A percentile compares a stretch with the other conserved stretches of the same genome.
These are phyloP conservation scores for Alternaria metachromatica DNA, from an alignment of 2,329 filamentous ascomycete genomes.

Conservation along the genomic window DNA sequence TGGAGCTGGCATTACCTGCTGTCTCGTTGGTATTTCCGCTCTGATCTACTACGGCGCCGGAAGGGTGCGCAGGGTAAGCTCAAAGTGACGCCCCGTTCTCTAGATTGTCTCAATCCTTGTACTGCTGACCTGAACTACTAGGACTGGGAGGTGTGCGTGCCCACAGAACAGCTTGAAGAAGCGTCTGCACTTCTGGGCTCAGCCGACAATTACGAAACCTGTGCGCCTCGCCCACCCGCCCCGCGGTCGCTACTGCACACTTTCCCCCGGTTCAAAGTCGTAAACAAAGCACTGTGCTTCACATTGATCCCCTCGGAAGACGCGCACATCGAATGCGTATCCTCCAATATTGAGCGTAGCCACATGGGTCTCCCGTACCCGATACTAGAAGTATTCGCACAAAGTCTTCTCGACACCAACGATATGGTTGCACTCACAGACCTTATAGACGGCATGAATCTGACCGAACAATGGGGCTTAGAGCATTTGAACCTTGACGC, in stretches of 20 bases:
- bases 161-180: neutral
- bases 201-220: neutral
- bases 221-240: neutral
- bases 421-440: neutral
- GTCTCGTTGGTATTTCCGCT: neutral
- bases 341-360: neutral
- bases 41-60: neutral
- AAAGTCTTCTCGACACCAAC: neutral
- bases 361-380: neutral
- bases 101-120: rapidly evolving
- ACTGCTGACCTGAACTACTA: neutral
- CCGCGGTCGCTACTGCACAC: neutral
- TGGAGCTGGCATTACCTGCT: neutral
- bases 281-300: neutral
- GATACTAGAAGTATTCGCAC: neutral
- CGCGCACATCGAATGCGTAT: neutral
- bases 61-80: neutral
- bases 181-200: neutral
- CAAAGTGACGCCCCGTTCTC: rapidly evolving
- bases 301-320: neutral
- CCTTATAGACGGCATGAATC: neutral
- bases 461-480: neutral
- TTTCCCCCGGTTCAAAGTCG: neutral
- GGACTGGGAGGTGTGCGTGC: neutral
- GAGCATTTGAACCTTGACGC: neutral